These are phyloP conservation scores for Termitomyces sp. DNA, from an alignment of 768 basidiomycete genomes.

Conservation along the genomic window DNA sequence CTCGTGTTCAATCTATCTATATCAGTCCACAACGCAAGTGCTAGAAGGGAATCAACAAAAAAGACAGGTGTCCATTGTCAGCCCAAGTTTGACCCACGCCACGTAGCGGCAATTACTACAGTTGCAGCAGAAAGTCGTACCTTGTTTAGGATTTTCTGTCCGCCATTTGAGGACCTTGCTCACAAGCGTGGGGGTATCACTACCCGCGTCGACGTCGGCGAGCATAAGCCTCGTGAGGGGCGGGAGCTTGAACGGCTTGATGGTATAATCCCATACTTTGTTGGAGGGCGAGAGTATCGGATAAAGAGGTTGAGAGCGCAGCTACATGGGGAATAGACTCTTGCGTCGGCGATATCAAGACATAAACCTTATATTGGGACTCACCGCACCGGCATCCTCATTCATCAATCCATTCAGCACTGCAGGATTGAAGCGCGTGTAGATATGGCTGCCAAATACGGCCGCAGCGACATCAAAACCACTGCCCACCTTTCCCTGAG, in stretches of 20 bases:
- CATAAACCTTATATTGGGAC: constrained; percentile 10
- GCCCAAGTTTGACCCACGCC: constrained; percentile 1
- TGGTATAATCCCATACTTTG: constrained; percentile 64
- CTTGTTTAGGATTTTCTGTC: constrained; percentile 51
- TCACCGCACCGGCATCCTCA: constrained; percentile 41
- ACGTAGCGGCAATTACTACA: neutral
- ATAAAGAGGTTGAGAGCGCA: constrained; percentile 28
- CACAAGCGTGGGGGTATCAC: constrained; percentile 91
- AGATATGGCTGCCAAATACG: constrained; percentile 91
- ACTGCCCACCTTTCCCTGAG: constrained; percentile 96
- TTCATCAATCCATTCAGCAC: constrained; percentile 65
- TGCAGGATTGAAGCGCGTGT: constrained; percentile 77
- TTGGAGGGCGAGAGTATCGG: constrained; percentile 61
- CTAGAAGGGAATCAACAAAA: constrained; percentile 25
- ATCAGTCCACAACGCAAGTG: constrained; percentile 57
- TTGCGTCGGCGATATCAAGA: neutral
- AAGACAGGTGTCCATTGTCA: constrained; percentile 3
- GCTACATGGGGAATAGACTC: neutral
- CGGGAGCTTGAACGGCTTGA: constrained; percentile 75
- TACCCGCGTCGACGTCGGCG: constrained; percentile 95
- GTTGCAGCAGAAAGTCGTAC: constrained; percentile 24
- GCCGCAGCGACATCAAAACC: constrained; percentile 96
- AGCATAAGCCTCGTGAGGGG: constrained; percentile 79
- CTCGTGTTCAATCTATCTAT: constrained; percentile 59
- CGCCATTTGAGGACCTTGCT: constrained; percentile 91